These are phyloP conservation scores for Boletus rufocinnamomeus DNA, from an alignment of 768 basidiomycete species.

Conservation along the genomic window DNA sequence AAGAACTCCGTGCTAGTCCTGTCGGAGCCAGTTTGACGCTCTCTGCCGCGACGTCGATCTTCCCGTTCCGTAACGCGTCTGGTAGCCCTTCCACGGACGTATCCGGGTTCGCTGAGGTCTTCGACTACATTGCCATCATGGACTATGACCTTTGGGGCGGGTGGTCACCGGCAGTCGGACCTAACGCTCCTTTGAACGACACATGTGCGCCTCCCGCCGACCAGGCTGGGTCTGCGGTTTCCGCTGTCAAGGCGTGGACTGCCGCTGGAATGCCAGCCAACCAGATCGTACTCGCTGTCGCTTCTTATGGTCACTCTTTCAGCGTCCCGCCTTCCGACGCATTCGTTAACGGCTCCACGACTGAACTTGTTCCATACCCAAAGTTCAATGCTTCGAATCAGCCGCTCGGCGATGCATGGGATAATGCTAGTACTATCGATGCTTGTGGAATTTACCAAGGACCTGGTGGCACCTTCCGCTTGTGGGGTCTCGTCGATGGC, in stretches of 20 bases:
- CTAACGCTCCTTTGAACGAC: slow-evolving; percentile 82
- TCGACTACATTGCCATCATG: slow-evolving; percentile 69
- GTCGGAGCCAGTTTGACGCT: slow-evolving; percentile 57
- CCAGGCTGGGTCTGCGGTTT: slow-evolving; percentile 74
- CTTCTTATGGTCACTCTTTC: slow-evolving; percentile 82
- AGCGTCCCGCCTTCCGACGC: slow-evolving; percentile 41
- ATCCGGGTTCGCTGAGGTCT: slow-evolving; percentile 64
- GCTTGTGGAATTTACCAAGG: slow-evolving; percentile 51
- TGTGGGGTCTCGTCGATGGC: slow-evolving; percentile 59
- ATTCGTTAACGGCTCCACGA: slow-evolving; percentile 34
- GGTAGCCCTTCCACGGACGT: slow-evolving; percentile 69
- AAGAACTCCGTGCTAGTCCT: slow-evolving; percentile 59
- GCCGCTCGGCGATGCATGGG: slow-evolving; percentile 59
- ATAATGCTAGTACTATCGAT: slow-evolving; percentile 47
- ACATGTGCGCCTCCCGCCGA: slow-evolving; percentile 61
- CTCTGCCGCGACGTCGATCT: slow-evolving; percentile 66
- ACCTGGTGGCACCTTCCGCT: slow-evolving; percentile 56
- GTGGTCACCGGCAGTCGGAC: slow-evolving; percentile 58
- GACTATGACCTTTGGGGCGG: slow-evolving; percentile 64
- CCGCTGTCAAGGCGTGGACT: slow-evolving; percentile 72
- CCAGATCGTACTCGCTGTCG: slow-evolving; percentile 79
- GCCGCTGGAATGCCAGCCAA: slow-evolving; percentile 68
- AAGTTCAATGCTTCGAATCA: slow-evolving; percentile 46
- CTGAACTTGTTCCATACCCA: slow-evolving; percentile 48
- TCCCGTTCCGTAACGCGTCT: slow-evolving; percentile 61